phyloP scores from a whole-genome alignment of 176 grass and related monocot species.

The Saccharum officinarum region DNA sequence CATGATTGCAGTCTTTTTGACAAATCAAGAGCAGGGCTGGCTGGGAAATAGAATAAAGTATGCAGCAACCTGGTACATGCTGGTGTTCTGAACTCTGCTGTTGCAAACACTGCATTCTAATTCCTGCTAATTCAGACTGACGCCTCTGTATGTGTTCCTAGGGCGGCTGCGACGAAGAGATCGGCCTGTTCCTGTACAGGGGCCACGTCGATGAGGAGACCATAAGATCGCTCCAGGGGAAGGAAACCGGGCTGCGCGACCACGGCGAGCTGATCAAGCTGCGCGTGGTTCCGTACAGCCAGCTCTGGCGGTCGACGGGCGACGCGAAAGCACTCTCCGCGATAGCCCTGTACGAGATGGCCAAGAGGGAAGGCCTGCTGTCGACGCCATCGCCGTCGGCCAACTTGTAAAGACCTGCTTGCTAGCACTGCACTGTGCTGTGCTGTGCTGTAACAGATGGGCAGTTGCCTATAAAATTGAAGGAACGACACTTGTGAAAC shows the following conservation, averaged over 20 bases:
- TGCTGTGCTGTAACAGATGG: no score
- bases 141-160: background rate
- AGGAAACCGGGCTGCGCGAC: conserved; percentile 77
- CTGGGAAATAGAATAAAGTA: background rate
- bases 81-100: background rate
- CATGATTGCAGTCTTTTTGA: background rate
- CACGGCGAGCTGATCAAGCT: conserved; percentile 92
- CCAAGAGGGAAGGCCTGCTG: conserved; percentile 68
- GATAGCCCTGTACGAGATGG: conserved; percentile 93
- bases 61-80: background rate
- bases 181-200: conserved; percentile 72
- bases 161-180: conserved; percentile 90
- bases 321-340: conserved; percentile 76
- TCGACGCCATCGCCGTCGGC: background rate
- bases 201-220: conserved; percentile 51
- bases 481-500: background rate
- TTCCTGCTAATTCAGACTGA: background rate
- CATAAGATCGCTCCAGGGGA: conserved; percentile 66
- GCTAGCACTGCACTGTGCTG: background rate
- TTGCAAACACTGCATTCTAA: background rate
- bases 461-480: background rate
- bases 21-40: background rate
- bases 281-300: conserved; percentile 57
- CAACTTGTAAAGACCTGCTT: conserved; percentile 11
- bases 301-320: conserved; percentile 62